These are phyloP conservation scores for Gossypium armourianum DNA, from an alignment of 441 rosid species.

Conservation along the genomic window DNA sequence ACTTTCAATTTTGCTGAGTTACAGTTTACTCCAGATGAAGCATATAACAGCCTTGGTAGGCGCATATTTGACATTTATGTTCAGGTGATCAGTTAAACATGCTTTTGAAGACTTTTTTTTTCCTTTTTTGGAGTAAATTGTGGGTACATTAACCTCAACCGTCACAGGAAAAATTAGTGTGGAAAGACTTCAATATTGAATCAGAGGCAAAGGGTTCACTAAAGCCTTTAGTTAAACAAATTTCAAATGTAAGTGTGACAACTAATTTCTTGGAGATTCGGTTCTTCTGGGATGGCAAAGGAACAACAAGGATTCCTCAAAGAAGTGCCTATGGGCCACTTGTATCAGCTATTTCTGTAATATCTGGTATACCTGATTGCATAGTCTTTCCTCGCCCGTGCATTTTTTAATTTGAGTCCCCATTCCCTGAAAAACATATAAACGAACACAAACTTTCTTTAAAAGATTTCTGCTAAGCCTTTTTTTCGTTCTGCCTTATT, in stretches of 20 bases:
- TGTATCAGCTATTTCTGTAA: slow-evolving; percentile 49
- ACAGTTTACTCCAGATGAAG: slow-evolving; percentile 29
- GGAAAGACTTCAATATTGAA: slow-evolving; percentile 43
- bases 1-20: slow-evolving; percentile 48
- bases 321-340: slow-evolving; percentile 60
- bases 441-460: not conserved
- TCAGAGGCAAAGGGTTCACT: slow-evolving; percentile 35
- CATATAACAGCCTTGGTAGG: slow-evolving; percentile 43
- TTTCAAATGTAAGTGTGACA: slow-evolving; percentile 28
- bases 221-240: slow-evolving; percentile 26
- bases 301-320: slow-evolving; percentile 52
- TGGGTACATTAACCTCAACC: not conserved
- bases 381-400: not conserved
- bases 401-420: not conserved
- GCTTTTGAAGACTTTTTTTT: not conserved
- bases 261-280: slow-evolving; percentile 43
- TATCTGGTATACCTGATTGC: slow-evolving; percentile 34
- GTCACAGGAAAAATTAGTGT: slow-evolving; percentile 34
- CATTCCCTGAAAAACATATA: not conserved
- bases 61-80: slow-evolving; percentile 49
- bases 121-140: not conserved
- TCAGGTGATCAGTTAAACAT: slow-evolving; percentile 32
- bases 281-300: slow-evolving; percentile 59
- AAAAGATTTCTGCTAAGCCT: not conserved
- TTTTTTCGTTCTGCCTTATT: not conserved